Base-by-base conservation (phyloP, 176 grass and related monocot genomes). In the Carex scoparia region DNA sequence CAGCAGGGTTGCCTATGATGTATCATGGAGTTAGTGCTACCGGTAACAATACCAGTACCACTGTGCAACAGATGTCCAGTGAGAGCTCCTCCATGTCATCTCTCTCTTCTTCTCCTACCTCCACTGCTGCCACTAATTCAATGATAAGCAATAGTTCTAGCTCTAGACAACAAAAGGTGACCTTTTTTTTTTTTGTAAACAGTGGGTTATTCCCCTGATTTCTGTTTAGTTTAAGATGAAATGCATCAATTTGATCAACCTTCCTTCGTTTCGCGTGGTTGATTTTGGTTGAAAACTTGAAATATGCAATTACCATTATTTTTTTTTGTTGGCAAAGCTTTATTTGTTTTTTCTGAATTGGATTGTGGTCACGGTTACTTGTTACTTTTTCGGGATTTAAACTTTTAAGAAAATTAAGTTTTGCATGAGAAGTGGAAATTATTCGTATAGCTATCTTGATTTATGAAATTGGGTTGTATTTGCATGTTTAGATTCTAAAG, bases 71-170 rank as follows among this genome's bases (percentile, higher is more conserved):
- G 79, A 82, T 67, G 62, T 87, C 86, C 1, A 72, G 79, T 31
- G 86, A 87, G 18, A 74, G 57, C 18, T 87, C 86, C 51, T 87
- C 79, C 35, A 55, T 87, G 51, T 87, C 86, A 42, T 87, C 86
- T 31, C 63, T 81, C 49, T 82, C 79, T 62, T 82, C 86, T 49
- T 82, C 86, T 37, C 79, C 86, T 62, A 65, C 79, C 61, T 81
- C 86, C 11, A 81, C 78, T 62, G 64, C 85, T 32, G 32, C 78
- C 62, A 67, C 74, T 48, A 81, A 77, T 69, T 53, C 74, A 28
- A 40, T 55, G 38, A 31, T 82, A 31, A 53, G 3, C 10, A 67
- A 65, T 14, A 62, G 32, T 49, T 61, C 30, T 80, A 80, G 85
- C 53, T 87, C 55, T 73, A 82, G 71, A 55, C 53, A 55, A 44